Percentiles rank a stretch among this genome's conserved stretches.
Conservation (phyloP, 129 eudicot genomes). For the Tagetes erecta region DNA sequence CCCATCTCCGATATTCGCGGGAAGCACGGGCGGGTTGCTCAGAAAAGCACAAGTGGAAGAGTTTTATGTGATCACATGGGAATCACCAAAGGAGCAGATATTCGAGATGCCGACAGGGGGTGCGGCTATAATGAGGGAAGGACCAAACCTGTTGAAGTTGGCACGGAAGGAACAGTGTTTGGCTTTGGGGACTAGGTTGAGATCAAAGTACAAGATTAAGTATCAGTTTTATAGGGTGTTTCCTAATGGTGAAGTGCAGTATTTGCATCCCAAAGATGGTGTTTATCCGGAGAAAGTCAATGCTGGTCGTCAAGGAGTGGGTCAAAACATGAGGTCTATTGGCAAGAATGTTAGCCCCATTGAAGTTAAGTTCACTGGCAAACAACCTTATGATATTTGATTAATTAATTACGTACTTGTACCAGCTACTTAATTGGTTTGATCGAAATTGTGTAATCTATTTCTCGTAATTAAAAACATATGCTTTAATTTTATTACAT, state of each 20-base stretch:
- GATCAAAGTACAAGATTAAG: conserved; percentile 95
- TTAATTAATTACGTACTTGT: no score
- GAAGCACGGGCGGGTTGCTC: conserved; percentile 90
- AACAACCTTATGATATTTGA: conserved; percentile 77
- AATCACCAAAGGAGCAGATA: conserved; percentile 88
- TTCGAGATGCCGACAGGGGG: conserved; percentile 99
- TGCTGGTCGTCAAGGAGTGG: conserved; percentile 85
- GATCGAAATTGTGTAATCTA: conserved; percentile 34
- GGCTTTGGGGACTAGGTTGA: conserved; percentile 86
- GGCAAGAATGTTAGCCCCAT: conserved; percentile 94
- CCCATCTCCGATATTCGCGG: conserved; percentile 95
- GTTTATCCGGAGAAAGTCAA: conserved; percentile 98
- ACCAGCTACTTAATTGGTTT: conserved; percentile 19
- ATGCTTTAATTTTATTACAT: neutral
- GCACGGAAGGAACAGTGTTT: conserved; percentile 96
- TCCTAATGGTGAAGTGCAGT: conserved; percentile 94
- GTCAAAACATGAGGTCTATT: conserved; percentile 79
- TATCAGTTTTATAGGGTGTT: conserved; percentile 96
- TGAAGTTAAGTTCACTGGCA: conserved; percentile 97
- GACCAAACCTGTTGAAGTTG: conserved; percentile 80
- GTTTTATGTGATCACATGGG: conserved; percentile 98
- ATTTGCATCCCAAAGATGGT: conserved; percentile 96
- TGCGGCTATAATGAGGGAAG: conserved; percentile 95
- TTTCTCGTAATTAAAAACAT: conserved; percentile 26
- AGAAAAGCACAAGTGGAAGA: conserved; percentile 94